Evolutionary conservation across 176 grass and related monocot species (phyloP).

Genomic region (Oryza coarctata): DNA sequence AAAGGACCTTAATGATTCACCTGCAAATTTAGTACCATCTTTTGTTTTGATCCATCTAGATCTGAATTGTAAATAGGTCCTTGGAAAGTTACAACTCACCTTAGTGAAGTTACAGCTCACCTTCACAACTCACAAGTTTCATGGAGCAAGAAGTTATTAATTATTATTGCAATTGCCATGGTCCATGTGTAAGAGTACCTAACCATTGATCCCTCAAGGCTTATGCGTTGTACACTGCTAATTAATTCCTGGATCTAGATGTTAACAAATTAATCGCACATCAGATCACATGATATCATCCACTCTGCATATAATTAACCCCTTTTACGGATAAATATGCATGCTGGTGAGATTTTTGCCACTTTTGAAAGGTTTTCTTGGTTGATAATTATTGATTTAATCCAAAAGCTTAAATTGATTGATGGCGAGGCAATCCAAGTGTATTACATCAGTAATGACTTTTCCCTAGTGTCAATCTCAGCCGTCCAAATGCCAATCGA

Average conservation of each 20-base stretch:
- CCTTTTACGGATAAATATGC: not conserved
- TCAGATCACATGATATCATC: not conserved
- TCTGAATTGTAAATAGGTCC: not conserved
- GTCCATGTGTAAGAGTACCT: not conserved
- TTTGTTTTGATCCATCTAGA: constrained; percentile 9
- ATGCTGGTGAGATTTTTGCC: not conserved
- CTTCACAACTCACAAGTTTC: not conserved
- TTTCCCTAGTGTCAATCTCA: not conserved
- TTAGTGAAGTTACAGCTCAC: constrained; percentile 14
- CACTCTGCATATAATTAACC: not conserved
- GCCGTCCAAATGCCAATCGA: not conserved
- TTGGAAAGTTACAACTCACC: constrained; percentile 5
- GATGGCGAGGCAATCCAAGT: too few species aligned
- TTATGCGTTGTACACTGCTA: not conserved
- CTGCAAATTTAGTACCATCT: not conserved
- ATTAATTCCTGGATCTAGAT: not conserved
- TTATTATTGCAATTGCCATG: not conserved
- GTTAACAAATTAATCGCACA: not conserved
- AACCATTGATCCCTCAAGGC: not conserved
- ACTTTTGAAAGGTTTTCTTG: not conserved
- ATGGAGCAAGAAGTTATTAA: not conserved
- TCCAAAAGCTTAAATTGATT: too few species aligned
- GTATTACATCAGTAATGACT: not conserved
- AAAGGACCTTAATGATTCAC: not conserved
- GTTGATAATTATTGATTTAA: not conserved